Evolutionary conservation across 371 early-diverging fungal species (phyloP).

Genomic region (Rhizopus sp.): DNA sequence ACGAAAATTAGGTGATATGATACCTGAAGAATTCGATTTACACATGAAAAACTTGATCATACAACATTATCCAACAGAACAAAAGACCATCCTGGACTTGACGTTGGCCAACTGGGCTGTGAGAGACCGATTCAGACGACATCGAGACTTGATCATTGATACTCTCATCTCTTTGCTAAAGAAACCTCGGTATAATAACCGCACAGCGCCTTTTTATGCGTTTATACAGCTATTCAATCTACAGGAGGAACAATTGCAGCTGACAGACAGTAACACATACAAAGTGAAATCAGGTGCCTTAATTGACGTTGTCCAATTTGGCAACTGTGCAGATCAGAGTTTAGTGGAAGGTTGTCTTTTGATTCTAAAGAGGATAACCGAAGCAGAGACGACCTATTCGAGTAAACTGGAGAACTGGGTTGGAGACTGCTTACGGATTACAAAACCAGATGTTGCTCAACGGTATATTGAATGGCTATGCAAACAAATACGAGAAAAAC

Average conservation of each 20-base stretch:
- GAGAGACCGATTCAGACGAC: constrained; percentile 28
- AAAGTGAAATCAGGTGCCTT: constrained; percentile 34
- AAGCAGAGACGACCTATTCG: background rate
- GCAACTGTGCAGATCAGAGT: constrained; percentile 8
- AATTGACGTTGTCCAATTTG: constrained; percentile 27
- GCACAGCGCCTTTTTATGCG: constrained; percentile 38
- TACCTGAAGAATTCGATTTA: constrained; percentile 25
- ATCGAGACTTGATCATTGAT: constrained; percentile 25
- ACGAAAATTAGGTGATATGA: constrained; percentile 17
- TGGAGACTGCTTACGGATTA: constrained; percentile 23
- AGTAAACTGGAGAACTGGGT: constrained; percentile 17
- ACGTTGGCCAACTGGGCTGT: constrained; percentile 40
- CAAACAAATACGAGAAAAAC: background rate
- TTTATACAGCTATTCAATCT: constrained; percentile 32
- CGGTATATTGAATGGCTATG: constrained; percentile 32
- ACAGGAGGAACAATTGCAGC: constrained; percentile 21
- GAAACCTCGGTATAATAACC: constrained; percentile 26
- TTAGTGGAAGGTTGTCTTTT: constrained; percentile 25
- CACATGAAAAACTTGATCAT: constrained; percentile 22
- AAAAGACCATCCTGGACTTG: constrained; percentile 35
- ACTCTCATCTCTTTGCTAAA: constrained; percentile 14
- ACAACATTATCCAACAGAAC: constrained; percentile 31
- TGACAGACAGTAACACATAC: constrained; percentile 9
- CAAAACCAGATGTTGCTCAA: constrained; percentile 21
- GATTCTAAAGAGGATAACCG: constrained; percentile 25